These are phyloP conservation scores for Leccinum subfulvum DNA, from an alignment of 1,284 basidiomycete genomes.

Conservation along the genomic window DNA sequence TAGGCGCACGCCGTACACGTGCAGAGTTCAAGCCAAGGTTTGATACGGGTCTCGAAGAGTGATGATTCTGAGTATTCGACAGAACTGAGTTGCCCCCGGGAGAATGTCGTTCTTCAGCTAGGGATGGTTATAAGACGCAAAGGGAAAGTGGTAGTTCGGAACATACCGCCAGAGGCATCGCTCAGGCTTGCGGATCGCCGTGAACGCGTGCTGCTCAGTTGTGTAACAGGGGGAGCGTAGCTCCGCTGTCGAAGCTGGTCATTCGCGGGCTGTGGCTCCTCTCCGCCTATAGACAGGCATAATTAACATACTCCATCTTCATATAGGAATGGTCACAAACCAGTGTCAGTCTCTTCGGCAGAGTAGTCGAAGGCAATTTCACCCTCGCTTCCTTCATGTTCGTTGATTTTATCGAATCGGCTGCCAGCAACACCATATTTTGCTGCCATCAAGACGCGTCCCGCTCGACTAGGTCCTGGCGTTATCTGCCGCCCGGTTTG, in stretches of 20 bases:
- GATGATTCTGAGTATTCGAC: constrained; percentile 35
- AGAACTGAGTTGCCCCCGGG: constrained; percentile 32
- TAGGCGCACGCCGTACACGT: constrained; percentile 34
- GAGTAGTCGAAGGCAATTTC: constrained; percentile 28
- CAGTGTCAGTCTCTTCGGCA: constrained; percentile 34
- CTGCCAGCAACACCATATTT: constrained; percentile 30
- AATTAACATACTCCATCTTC: constrained; percentile 2
- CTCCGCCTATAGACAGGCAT: constrained; percentile 20
- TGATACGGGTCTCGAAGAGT: constrained; percentile 50
- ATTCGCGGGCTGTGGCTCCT: constrained; percentile 29
- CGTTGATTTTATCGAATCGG: constrained; percentile 37
- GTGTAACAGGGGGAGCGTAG: constrained; percentile 24
- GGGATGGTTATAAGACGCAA: constrained; percentile 9
- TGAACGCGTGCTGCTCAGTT: constrained; percentile 41
- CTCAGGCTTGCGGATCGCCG: constrained; percentile 70
- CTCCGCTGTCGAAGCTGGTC: constrained; percentile 27
- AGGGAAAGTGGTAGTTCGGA: constrained; percentile 9
- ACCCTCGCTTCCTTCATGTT: constrained; percentile 34
- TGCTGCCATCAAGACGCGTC: constrained; percentile 34
- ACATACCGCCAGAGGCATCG: constrained; percentile 49
- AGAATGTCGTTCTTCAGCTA: constrained; percentile 30
- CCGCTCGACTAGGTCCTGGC: constrained; percentile 37
- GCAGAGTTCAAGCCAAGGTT: constrained; percentile 44
- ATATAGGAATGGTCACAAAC: constrained; percentile 22
- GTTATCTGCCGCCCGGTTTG: constrained; percentile 36